Evolutionary conservation across 768 basidiomycete species (phyloP).

Genomic region (Lentinula boryana): DNA sequence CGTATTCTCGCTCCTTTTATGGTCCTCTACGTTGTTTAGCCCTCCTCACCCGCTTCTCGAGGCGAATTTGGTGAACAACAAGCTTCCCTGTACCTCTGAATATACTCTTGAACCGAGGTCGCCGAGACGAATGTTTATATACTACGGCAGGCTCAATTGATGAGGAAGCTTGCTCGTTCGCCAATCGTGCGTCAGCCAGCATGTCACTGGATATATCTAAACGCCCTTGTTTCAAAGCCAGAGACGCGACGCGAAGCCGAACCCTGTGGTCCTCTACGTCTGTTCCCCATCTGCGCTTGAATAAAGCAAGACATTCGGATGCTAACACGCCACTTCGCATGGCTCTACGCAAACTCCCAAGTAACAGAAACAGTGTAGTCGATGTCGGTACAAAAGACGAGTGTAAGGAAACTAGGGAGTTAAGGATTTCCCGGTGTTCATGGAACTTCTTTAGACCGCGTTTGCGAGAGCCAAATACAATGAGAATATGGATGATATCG

Average conservation of each 20-base stretch:
- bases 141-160: background rate
- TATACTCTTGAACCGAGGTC: slow-evolving; percentile 19
- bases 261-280: slow-evolving; percentile 52
- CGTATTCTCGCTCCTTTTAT: background rate
- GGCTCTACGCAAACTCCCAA: slow-evolving; percentile 43
- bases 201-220: slow-evolving; percentile 39
- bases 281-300: slow-evolving; percentile 50
- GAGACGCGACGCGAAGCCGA: slow-evolving; percentile 47
- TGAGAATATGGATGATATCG: slow-evolving; percentile 50
- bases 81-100: slow-evolving; percentile 27
- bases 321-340: slow-evolving; percentile 53
- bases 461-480: slow-evolving; percentile 25
- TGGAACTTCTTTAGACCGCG: slow-evolving; percentile 38
- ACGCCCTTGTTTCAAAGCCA: slow-evolving; percentile 64
- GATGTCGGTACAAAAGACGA: slow-evolving; percentile 49
- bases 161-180: background rate
- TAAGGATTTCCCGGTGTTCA: slow-evolving; percentile 36
- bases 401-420: slow-evolving; percentile 39
- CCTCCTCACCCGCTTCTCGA: slow-evolving; percentile 15
- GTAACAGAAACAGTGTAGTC: slow-evolving; percentile 52
- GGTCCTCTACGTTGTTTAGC: background rate
- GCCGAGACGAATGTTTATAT: background rate
- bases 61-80: slow-evolving; percentile 21
- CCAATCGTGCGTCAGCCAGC: slow-evolving; percentile 10
- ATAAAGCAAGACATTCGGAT: slow-evolving; percentile 34